phyloP scores from a whole-genome alignment of 305 asterid species.

The Caryopteris hybrid region DNA sequence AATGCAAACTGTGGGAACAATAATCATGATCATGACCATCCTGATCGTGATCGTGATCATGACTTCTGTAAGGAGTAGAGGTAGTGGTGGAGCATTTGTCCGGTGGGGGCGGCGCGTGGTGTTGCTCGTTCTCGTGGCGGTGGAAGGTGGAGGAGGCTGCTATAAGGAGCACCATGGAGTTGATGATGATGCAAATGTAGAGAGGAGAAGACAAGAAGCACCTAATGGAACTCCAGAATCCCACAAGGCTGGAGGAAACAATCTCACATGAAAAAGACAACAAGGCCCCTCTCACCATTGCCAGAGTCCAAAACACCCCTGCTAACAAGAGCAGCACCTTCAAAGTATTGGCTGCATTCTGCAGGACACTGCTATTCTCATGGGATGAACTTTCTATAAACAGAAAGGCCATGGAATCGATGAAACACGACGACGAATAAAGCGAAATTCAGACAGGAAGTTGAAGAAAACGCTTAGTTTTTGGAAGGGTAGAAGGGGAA shows the following conservation, averaged over 20 bases:
- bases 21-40: background rate
- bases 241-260: conserved; percentile 15
- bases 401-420: conserved; percentile 12
- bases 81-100: background rate
- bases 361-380: conserved; percentile 7
- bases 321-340: conserved; percentile 36
- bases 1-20: background rate
- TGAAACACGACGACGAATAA: too few species aligned
- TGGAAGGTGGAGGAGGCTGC: conserved; percentile 33
- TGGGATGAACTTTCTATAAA: conserved; percentile 14
- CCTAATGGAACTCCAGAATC: conserved; percentile 21
- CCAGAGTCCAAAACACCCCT: conserved; percentile 27
- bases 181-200: conserved; percentile 35
- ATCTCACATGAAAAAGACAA: conserved; percentile 19
- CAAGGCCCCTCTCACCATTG: conserved; percentile 19
- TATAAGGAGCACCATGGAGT: conserved; percentile 33
- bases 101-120: background rate
- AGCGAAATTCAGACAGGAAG: background rate
- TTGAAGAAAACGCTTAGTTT: too few species aligned
- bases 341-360: conserved; percentile 21
- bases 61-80: background rate
- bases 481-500: background rate
- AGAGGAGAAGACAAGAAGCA: conserved; percentile 37
- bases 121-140: background rate
- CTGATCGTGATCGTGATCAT: background rate